Base-by-base conservation (phyloP, 2,329 filamentous ascomycete genomes). In the Claviceps monticola region DNA sequence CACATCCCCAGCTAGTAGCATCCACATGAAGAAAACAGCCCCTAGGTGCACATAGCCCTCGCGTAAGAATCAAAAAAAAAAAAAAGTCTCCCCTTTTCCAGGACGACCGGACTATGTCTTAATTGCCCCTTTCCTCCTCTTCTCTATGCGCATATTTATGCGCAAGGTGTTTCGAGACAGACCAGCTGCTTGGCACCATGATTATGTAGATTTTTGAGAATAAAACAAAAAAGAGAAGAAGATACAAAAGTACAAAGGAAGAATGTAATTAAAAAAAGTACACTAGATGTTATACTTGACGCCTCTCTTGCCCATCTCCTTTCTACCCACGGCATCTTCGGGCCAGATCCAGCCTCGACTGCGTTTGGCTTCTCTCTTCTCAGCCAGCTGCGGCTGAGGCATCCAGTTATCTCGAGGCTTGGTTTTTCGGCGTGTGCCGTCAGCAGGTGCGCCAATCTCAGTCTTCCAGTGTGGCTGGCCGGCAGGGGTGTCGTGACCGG, bases 341-440 rank as follows among this genome's bases (percentile, higher is more conserved):
- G 86, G 86, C 69, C 81, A 76, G 1, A 88, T 78, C 86, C 86
- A 90, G 0, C 85, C 86, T 34, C 86, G 70, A 2, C 78, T 74
- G 21, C 84, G 69, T 77, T 88, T 89, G 19, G 84, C 82, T 68
- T 86, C 83, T 53, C 80, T 71, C 81, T 86, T 93, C 78, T 86
- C 84, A 36, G 75, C 83, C 59, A 79, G 73, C 71, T 82, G 86
- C 49, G 80, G 81, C 70, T 74, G 80, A 9, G 86, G 84, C 68
- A 90, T 88, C 86, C 86, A 89, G 21, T 70, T 68, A 66, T 90
- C 86, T 43, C 83, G 74, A n/a, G 80, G 72, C 26, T 83, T 68
- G 50, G 81, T 80, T 71, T 86, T 86, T 62, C 83, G 74, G 39
- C 86, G 71, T 1, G 84, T 86, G 39, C 84, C 76, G 57, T 87